These are phyloP conservation scores for Ilyonectria mors-panacis DNA, from an alignment of 2,329 filamentous ascomycete species.

Conservation along the genomic window DNA sequence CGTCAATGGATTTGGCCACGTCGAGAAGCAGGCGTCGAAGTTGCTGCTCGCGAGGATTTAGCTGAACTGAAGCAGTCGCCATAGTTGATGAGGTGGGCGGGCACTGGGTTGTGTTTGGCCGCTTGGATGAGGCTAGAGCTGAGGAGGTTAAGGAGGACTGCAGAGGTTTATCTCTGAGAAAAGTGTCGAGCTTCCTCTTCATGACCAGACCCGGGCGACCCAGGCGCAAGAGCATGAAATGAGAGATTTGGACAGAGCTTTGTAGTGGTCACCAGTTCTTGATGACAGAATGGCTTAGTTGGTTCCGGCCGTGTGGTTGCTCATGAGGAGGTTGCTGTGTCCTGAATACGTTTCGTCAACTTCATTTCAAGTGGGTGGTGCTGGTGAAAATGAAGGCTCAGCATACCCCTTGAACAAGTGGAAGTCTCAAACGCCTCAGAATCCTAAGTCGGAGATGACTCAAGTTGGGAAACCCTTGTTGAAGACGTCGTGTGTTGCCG, in stretches of 20 bases:
- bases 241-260: not conserved
- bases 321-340: not conserved
- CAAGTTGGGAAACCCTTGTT: not conserved
- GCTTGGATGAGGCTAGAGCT: not conserved
- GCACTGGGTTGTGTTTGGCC: slow-evolving; percentile 2
- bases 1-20: slow-evolving; percentile 76
- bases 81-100: slow-evolving; percentile 31
- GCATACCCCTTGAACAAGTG: not conserved
- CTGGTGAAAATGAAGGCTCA: not conserved
- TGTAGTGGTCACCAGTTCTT: not conserved
- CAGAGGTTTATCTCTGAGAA: slow-evolving; percentile 42
- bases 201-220: slow-evolving; percentile 46
- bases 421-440: not conserved
- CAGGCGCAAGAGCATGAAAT: slow-evolving; percentile 44
- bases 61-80: slow-evolving; percentile 56
- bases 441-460: not conserved
- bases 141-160: slow-evolving; percentile 9
- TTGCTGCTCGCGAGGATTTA: slow-evolving; percentile 80
- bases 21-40: slow-evolving; percentile 85
- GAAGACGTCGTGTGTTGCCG: not conserved
- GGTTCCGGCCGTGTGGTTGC: not conserved
- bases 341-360: not conserved
- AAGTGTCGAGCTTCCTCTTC: slow-evolving; percentile 54
- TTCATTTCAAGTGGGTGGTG: not conserved
- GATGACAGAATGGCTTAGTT: not conserved